Percentiles rank a stretch among this genome's conserved stretches.
phyloP scores from a whole-genome alignment of 2,329 filamentous ascomycete genomes.

The Macrophomina pseudophaseolina region DNA sequence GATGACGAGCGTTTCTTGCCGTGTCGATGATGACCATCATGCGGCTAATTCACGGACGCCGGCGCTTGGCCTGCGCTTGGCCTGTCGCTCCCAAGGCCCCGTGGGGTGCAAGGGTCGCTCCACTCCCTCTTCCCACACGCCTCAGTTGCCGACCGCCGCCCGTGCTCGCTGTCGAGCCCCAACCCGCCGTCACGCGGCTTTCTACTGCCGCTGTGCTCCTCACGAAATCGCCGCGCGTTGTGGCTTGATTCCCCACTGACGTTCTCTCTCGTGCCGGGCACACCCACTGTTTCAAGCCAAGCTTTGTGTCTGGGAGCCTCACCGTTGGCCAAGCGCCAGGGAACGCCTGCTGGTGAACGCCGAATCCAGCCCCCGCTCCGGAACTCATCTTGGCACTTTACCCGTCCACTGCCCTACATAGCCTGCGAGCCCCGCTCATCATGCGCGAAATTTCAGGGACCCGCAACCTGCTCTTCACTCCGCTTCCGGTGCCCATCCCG shows the following conservation, averaged over 20 bases:
- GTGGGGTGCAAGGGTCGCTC: slow-evolving; percentile 12
- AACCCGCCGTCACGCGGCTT: background rate
- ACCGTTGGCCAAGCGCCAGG: background rate
- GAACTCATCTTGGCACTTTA: background rate
- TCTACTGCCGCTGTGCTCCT: background rate
- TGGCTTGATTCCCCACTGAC: slow-evolving; percentile 2
- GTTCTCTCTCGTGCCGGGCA: background rate
- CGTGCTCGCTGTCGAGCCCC: too few relatives aligned
- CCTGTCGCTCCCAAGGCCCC: background rate
- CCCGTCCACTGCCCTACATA: background rate
- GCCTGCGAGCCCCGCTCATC: background rate
- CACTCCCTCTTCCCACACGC: background rate
- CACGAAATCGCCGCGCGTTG: background rate
- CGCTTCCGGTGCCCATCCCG: slow-evolving; percentile 2
- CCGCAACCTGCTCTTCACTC: background rate
- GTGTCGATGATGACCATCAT: slow-evolving; percentile 2
- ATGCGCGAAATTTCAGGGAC: slow-evolving; percentile 12
- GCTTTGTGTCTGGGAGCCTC: slow-evolving; percentile 13
- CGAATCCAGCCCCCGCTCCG: background rate
- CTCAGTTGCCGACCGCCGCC: background rate
- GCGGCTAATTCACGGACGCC: background rate
- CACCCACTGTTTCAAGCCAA: background rate
- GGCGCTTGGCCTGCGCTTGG: slow-evolving; percentile 11
- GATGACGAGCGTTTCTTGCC: background rate
- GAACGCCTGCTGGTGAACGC: background rate